Base-by-base conservation (phyloP, 352 stramenopile species). In the Blastocystis sp. region DNA sequence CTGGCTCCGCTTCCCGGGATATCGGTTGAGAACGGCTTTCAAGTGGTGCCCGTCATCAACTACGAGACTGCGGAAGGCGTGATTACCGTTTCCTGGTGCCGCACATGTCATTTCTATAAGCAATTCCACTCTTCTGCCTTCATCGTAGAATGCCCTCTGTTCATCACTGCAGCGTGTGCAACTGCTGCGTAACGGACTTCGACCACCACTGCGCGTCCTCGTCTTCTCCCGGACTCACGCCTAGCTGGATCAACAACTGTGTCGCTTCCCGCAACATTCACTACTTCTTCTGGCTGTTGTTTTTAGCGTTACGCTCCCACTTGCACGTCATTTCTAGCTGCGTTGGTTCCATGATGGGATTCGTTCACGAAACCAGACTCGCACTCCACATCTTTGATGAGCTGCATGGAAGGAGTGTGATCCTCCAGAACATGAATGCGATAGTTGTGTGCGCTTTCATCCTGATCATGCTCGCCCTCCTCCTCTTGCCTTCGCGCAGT, bases 251-350 rank as follows among this genome's bases (percentile, higher is more conserved):
- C 1, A 67, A 67, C 29, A 66, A 85, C 1, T 85, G 74, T 45
- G 51, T 85, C 19, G 55, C 31, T n/a, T n/a, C 19, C 24, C 21
- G 55, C 13, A 85, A 62, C n/a, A 62, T 70, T 12, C 59, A 69
- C 55, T 85, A 70, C 29, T 85, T 85, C 26, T 41, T 85, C 16
- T 85, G 74, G 74, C 29, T 85, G 65, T 35, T 85, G 3, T 66
- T 85, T 29, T 24, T 33, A 26, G 70, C 55, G 74, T 85, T 55
- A 0, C 16, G 16, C 45, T 19, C 45, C 6, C 0, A 19, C 45
- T 19, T 55, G 9, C 16, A 6, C 45, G 16, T 55, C 9, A 55
- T 55, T 16, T 19, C 9, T 55, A 55, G 45, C 9, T 55, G 45
- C 45, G 16, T 55, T 55, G 45, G 45, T 19, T 6, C 45, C 16